Evolutionary conservation across 768 basidiomycete genomes (phyloP).

Genomic region (Psilocybe sp.): DNA sequence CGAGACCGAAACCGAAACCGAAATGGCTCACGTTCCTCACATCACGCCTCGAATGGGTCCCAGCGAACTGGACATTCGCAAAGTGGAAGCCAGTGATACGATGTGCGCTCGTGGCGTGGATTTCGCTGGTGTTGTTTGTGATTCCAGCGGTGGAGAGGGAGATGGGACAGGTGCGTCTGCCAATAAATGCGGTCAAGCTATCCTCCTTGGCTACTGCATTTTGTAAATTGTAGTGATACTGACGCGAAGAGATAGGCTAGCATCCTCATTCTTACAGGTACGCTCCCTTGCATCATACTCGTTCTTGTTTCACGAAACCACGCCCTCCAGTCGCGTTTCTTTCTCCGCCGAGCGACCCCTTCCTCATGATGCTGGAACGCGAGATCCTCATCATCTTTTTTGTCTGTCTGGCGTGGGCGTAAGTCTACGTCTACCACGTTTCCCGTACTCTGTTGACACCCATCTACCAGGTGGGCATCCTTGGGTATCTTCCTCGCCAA

Average conservation of each 20-base stretch:
- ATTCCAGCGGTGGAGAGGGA: constrained; percentile 44
- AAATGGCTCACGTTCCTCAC: too few species aligned
- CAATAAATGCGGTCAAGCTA: neutral
- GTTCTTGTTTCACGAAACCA: neutral
- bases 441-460: neutral
- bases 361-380: constrained; percentile 65
- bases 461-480: constrained; percentile 53
- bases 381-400: constrained; percentile 54
- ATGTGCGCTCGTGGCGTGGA: constrained; percentile 60
- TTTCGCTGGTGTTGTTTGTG: constrained; percentile 55
- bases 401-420: constrained; percentile 58
- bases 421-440: constrained; percentile 22
- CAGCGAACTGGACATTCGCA: constrained; percentile 52
- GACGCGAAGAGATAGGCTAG: constrained; percentile 40
- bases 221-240: neutral
- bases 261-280: constrained; percentile 65
- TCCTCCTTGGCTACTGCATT: too few species aligned
- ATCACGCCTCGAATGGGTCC: constrained; percentile 45
- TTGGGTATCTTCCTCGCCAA: constrained; percentile 63
- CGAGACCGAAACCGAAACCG: too few species aligned
- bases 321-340: constrained; percentile 50
- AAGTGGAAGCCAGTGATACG: constrained; percentile 65
- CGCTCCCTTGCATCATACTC: neutral
- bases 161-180: constrained; percentile 53
- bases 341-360: constrained; percentile 67